phyloP scores from a whole-genome alignment of 108 stramenopile genomes.

The Mayamaea pseudoterrestris region DNA sequence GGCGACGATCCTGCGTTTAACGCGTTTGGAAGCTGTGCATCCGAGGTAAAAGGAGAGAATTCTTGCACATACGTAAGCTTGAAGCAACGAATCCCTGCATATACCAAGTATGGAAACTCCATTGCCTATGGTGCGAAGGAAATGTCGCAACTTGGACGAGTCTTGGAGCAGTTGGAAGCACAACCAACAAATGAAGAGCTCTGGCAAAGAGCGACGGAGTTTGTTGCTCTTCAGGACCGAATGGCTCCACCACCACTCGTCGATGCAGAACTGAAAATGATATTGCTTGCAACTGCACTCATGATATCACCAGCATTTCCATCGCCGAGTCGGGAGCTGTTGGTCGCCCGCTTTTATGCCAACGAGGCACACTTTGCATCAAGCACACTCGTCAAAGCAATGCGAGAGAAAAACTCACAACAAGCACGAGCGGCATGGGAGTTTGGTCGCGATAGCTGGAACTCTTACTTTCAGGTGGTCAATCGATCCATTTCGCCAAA shows the following conservation, averaged over 20 bases:
- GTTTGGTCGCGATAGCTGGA: constrained; percentile 59
- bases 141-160: constrained; percentile 23
- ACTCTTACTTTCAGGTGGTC: constrained; percentile 51
- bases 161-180: constrained; percentile 12
- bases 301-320: constrained; percentile 45
- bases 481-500: constrained; percentile 46
- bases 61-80: constrained; percentile 57
- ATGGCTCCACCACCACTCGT: constrained; percentile 34
- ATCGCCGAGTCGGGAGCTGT: constrained; percentile 34
- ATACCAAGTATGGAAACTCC: constrained; percentile 54
- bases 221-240: constrained; percentile 17
- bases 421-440: constrained; percentile 46
- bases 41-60: constrained; percentile 29
- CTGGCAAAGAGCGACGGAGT: constrained; percentile 24
- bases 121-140: constrained; percentile 40
- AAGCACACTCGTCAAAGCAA: constrained; percentile 24
- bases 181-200: not conserved
- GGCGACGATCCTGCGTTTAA: constrained; percentile 56
- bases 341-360: constrained; percentile 56
- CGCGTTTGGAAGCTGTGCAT: constrained; percentile 53
- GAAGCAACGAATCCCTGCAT: constrained; percentile 53
- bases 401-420: constrained; percentile 21
- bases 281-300: constrained; percentile 46
- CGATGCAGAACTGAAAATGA: constrained; percentile 53
- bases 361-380: constrained; percentile 46